Percentiles rank a stretch among this genome's conserved stretches.
Evolutionary conservation across 495 filamentous ascomycete species (phyloP).

Genomic region (Rusavskia elegans): DNA sequence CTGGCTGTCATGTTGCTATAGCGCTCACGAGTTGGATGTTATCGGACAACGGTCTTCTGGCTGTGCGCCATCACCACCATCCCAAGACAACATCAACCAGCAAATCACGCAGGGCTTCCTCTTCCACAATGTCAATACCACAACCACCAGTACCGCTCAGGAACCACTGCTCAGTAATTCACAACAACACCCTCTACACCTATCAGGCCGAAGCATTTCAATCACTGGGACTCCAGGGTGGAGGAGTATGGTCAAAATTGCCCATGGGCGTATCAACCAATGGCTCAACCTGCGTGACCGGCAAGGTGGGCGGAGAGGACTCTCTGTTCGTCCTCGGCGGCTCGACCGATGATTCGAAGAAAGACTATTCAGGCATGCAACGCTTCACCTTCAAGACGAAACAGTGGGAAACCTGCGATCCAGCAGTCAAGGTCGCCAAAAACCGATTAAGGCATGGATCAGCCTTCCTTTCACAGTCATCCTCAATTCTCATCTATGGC

Average conservation of each 20-base stretch:
- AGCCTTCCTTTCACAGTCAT: constrained; percentile 51
- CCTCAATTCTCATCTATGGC: constrained; percentile 67
- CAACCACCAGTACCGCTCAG: constrained; percentile 47
- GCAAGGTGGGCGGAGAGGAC: constrained; percentile 32
- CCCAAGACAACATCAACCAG: neutral
- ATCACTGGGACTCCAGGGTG: constrained; percentile 48
- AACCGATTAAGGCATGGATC: constrained; percentile 62
- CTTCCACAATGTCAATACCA: constrained; percentile 40
- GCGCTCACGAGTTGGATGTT: neutral
- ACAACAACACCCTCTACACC: constrained; percentile 72
- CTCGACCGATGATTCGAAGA: constrained; percentile 27
- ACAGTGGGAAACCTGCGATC: constrained; percentile 55
- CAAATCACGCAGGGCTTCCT: neutral
- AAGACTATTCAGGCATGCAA: constrained; percentile 63
- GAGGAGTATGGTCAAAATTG: constrained; percentile 54
- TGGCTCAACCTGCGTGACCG: constrained; percentile 63
- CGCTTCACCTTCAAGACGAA: constrained; percentile 61
- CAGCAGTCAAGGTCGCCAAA: constrained; percentile 37
- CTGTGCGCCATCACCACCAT: neutral
- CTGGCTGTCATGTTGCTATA: neutral
- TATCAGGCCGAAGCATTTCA: constrained; percentile 65
- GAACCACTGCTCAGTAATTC: constrained; percentile 68
- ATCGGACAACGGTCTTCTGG: neutral
- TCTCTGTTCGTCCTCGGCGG: constrained; percentile 81
- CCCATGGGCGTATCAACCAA: constrained; percentile 48